Conservation (phyloP, 345 rosid species). For the Rhizophora mangle region DNA sequence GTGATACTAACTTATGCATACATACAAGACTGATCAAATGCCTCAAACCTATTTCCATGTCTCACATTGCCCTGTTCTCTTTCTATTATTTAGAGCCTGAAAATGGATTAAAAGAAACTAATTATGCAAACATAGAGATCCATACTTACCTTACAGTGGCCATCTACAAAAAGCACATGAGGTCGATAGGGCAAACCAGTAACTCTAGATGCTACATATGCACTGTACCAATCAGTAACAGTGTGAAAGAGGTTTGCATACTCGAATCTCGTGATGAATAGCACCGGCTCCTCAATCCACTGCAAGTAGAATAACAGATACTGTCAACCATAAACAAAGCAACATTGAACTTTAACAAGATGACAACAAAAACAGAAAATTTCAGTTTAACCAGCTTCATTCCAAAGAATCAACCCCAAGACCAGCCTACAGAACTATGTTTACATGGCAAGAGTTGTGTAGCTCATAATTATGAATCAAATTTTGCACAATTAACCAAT, state of each 20-base stretch:
- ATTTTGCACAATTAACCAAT: too few species aligned
- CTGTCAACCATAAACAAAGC: background rate
- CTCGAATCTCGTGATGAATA: conserved; percentile 70
- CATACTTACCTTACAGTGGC: conserved; percentile 65
- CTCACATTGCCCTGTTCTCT: background rate
- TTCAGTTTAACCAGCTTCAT: too few species aligned
- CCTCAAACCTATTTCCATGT: too few species aligned
- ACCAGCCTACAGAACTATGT: too few species aligned
- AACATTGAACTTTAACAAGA: background rate
- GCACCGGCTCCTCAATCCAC: conserved; percentile 95
- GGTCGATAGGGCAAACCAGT: conserved; percentile 85
- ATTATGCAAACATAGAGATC: conserved; percentile 3
- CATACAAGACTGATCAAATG: too few species aligned
- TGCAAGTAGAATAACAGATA: conserved; percentile 29
- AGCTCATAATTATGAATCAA: too few species aligned
- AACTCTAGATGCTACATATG: conserved; percentile 80
- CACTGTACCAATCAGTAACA: conserved; percentile 89
- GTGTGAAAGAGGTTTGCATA: conserved; percentile 95
- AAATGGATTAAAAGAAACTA: background rate
- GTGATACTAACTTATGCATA: too few species aligned
- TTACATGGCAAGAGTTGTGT: too few species aligned
- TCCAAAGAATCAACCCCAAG: too few species aligned
- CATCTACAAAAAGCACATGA: conserved; percentile 76
- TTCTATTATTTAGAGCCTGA: background rate
- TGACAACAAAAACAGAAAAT: background rate